These are phyloP conservation scores for Mycena crocata DNA, from an alignment of 768 basidiomycete species.

Conservation along the genomic window DNA sequence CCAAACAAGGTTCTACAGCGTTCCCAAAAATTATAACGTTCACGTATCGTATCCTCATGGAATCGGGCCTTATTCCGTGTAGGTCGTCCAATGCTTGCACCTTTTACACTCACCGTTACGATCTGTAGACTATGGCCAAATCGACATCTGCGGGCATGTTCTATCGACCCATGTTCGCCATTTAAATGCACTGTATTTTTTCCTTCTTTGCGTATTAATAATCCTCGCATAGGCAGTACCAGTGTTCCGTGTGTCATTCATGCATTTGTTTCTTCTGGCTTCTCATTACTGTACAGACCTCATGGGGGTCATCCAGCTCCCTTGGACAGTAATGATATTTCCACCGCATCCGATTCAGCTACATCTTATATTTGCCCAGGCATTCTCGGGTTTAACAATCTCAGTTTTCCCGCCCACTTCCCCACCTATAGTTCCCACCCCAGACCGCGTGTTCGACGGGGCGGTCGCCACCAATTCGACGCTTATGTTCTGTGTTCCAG, in stretches of 20 bases:
- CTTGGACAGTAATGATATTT: constrained; percentile 26
- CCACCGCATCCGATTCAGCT: background rate
- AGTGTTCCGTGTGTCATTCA: constrained; percentile 32
- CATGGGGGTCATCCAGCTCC: constrained; percentile 30
- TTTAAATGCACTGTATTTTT: no score
- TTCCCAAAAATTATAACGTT: constrained; percentile 30
- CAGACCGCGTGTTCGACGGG: constrained; percentile 37
- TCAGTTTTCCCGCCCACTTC: constrained; percentile 23
- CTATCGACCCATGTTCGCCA: constrained; percentile 25
- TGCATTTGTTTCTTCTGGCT: background rate
- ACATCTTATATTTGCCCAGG: constrained; percentile 4
- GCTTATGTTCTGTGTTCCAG: constrained; percentile 40
- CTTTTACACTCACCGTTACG: background rate
- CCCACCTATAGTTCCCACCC: constrained; percentile 34
- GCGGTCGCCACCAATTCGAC: constrained; percentile 32
- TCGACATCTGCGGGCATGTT: constrained; percentile 34
- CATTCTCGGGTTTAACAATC: constrained; percentile 26
- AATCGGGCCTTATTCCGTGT: constrained; percentile 28
- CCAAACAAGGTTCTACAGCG: constrained; percentile 34
- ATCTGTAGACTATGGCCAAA: constrained; percentile 32
- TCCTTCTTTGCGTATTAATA: background rate
- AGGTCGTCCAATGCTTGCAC: background rate
- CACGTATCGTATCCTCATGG: constrained; percentile 19
- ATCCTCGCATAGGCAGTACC: constrained; percentile 24
- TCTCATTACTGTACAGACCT: constrained; percentile 21